These are phyloP conservation scores for Cutaneotrichosporon mucoides DNA, from an alignment of 1,284 basidiomycete genomes.

Conservation along the genomic window DNA sequence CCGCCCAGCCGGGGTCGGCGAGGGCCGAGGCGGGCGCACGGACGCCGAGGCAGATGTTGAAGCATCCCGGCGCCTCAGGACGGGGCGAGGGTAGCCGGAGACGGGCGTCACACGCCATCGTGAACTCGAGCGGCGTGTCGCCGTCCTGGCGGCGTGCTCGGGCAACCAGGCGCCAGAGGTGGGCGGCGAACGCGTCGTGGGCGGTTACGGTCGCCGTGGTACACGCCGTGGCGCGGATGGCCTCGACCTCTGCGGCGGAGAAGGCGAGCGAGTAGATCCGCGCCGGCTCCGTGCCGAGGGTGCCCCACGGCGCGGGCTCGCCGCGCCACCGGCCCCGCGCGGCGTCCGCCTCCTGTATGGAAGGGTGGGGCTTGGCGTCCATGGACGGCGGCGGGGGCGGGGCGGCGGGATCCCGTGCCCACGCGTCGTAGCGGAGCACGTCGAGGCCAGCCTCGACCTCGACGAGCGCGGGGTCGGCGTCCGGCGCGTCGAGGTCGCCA, in stretches of 20 bases:
- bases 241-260: conserved; percentile 41
- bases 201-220: conserved; percentile 28
- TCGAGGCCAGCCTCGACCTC: conserved; percentile 6
- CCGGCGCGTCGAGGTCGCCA: conserved; percentile 6
- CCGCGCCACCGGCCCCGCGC: conserved; percentile 26
- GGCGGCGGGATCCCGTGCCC: conserved; percentile 2
- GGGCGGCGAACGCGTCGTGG: conserved; percentile 52
- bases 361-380: not conserved
- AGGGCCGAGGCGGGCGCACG: conserved; percentile 34
- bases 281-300: conserved; percentile 43
- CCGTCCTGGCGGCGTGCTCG: conserved; percentile 40
- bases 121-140: conserved; percentile 31
- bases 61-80: conserved; percentile 17
- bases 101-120: conserved; percentile 46
- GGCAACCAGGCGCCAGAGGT: conserved; percentile 50
- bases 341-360: conserved; percentile 14
- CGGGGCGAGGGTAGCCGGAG: conserved; percentile 41
- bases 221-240: conserved; percentile 30
- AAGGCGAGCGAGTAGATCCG: conserved; percentile 48
- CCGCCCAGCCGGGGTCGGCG: conserved; percentile 19
- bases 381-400: not conserved
- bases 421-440: conserved; percentile 18
- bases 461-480: not conserved
- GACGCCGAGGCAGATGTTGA: conserved; percentile 43
- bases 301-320: conserved; percentile 46